Base-by-base conservation (phyloP, 495 filamentous ascomycete genomes). In the Elasticomyces elasticus region DNA sequence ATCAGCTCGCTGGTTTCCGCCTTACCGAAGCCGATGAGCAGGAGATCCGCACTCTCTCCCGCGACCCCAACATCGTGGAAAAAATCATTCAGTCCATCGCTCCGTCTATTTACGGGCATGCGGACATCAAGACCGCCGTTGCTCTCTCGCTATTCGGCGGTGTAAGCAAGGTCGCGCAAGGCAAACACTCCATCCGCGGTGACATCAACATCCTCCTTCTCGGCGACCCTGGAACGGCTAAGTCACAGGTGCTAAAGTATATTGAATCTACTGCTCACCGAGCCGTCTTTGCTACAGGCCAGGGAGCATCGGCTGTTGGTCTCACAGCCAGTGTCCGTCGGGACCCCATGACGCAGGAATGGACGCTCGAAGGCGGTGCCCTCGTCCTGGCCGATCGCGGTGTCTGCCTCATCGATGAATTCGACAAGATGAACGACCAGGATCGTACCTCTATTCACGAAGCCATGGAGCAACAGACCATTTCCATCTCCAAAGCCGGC, bases 401-500 rank as follows among this genome's bases (percentile, higher is more conserved):
- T 40, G 94, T 87, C 31, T 99, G 94, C 66, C 75, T 99, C 27
- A 99, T 99, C 61, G 94, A 99, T 67, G 94, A 99, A 69, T 99
- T 99, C 69, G 94, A 99, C 78, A 99, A 99, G 77, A 99, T 99
- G 94, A 99, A 99, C 71, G 94, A 99, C 67, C 89, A 97, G 62
- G 94, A 99, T 67, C 76, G 92, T 40, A 99, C 94, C 0, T 94
- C 87, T 22, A 99, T 99, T 66, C 94, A 99, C 77, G 94, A 99
- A 76, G 94, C 94, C 54, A 99, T 99, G 94, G 94, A 99, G 69
- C 94, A 99, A 69, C 94, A 99, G 67, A 97, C 94, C n/a, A 99
- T 99, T 61, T 99, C 94, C 49, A 97, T 99, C 69, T 95, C 89
- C 54, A 99, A 99, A 69, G 94, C 94, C 6, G 94, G 94, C 67